Conservation (phyloP, 2,329 filamentous ascomycete genomes). For the Fusarium chlamydosporum region DNA sequence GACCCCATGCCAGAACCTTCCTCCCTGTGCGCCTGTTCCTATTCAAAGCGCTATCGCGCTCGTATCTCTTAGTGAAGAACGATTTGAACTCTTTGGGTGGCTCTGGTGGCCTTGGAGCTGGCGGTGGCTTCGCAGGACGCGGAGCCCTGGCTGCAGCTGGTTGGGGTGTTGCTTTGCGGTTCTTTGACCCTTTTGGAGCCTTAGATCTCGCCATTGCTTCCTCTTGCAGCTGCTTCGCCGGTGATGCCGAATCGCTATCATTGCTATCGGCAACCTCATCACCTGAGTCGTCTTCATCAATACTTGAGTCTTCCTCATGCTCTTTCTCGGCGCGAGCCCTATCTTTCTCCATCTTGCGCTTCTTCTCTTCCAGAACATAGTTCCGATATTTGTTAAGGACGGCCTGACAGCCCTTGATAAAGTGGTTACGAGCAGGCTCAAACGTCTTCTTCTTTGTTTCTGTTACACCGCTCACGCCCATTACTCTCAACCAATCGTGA, state of each 20-base stretch:
- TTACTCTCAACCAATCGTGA: constrained; percentile 91
- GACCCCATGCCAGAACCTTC: constrained; percentile 83
- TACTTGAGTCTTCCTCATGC: constrained; percentile 53
- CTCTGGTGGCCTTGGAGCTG: constrained; percentile 54
- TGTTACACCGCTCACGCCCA: constrained; percentile 89
- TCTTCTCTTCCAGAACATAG: constrained; percentile 93
- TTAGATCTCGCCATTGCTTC: constrained; percentile 73
- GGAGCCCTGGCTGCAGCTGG: constrained; percentile 35
- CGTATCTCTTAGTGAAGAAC: constrained; percentile 85
- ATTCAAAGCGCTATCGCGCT: constrained; percentile 84
- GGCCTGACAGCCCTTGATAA: constrained; percentile 84
- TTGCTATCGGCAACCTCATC: constrained; percentile 69
- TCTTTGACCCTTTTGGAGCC: constrained; percentile 54
- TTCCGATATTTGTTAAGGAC: constrained; percentile 89
- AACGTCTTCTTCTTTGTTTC: constrained; percentile 89
- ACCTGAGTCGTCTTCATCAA: constrained; percentile 46
- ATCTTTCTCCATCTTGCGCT: constrained; percentile 81
- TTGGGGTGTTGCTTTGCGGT: constrained; percentile 50
- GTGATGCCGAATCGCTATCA: constrained; percentile 60
- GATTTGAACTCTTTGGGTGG: constrained; percentile 79
- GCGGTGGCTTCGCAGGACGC: constrained; percentile 46
- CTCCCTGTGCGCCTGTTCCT: constrained; percentile 77
- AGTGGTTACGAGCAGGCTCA: constrained; percentile 86
- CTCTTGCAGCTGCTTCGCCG: constrained; percentile 79
- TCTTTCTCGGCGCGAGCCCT: constrained; percentile 59